Evolutionary conservation across 1,139 yeast species (phyloP), one percentile per base, ranked within the genome.

Genomic region (Lodderomyces beijingensis): DNA sequence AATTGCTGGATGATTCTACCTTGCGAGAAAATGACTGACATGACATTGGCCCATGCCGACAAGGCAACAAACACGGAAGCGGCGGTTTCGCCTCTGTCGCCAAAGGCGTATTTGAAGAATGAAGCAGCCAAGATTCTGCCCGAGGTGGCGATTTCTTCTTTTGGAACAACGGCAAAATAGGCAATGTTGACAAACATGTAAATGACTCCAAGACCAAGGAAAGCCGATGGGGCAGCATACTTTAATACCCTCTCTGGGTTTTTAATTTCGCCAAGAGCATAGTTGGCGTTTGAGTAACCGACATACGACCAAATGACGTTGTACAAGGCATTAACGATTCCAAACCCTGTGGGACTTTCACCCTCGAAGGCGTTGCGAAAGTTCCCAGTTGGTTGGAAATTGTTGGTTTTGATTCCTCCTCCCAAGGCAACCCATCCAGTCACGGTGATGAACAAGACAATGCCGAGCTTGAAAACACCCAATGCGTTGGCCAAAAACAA

Each of bases 341-440:
- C 91, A 50, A 76, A 83, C 4, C 83, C 89, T 23, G 78, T 65
- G n/a, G 87, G 82, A 30, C 70, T 53, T 17, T 57, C 47, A 26
- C 86, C 85, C 4, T 51, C 57, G 48, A 83, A 83, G 2, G 87
- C 76, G 49, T 82, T 54, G 25, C 50, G 46, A 55, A 82, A 81
- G 50, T 81, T 81, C 43, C 76, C 75, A 24, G 79, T 80, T 41
- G 64, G 64, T 42, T 52, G 57, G 41, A 69, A 72, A 42, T 57
- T 57, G 27, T 72, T 68, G 33, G 63, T 60, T 39, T 74, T 70
- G 41, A 75, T 62, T 16, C 86, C 84, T 23, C 85, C 86, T 35
- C 80, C 86, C 33, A 84, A 66, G 2, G 89, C 93, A 18, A 81
- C 87, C 83, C 88, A 81, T 11, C 94, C 94, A 29, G 86, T 77